Percentiles rank a stretch among this genome's conserved stretches.
These are phyloP conservation scores for Colletotrichum viniferum DNA, from an alignment of 2,329 filamentous ascomycete genomes.

Conservation along the genomic window DNA sequence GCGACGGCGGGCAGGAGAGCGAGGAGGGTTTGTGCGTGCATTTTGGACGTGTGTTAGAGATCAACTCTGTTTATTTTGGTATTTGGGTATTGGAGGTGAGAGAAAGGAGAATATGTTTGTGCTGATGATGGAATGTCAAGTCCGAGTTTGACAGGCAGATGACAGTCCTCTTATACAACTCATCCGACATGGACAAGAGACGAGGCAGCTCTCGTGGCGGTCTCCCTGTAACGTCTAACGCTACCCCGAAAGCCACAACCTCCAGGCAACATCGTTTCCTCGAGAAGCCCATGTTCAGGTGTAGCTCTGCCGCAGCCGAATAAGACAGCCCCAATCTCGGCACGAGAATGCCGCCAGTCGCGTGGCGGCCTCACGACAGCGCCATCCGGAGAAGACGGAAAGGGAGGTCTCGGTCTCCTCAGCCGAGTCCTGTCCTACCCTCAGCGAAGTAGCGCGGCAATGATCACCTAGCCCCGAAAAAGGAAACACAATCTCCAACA, in stretches of 20 bases:
- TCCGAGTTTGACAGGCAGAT: background rate
- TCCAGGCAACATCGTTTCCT: background rate
- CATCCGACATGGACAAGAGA: background rate
- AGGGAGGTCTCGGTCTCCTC: background rate
- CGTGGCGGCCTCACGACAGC: background rate
- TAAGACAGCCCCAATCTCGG: background rate
- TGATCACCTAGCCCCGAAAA: background rate
- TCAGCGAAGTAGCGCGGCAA: background rate
- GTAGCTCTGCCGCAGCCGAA: background rate
- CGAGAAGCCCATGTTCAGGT: background rate
- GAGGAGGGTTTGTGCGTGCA: conserved; percentile 14
- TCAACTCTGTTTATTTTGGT: background rate
- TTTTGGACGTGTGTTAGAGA: background rate
- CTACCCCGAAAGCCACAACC: background rate
- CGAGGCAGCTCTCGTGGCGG: background rate
- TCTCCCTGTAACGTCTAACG: background rate
- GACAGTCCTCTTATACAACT: background rate
- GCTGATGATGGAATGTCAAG: background rate
- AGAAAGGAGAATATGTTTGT: background rate
- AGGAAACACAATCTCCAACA: background rate
- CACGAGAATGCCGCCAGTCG: background rate
- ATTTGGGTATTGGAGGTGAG: background rate
- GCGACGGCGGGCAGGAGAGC: conserved; percentile 12
- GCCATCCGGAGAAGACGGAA: background rate
- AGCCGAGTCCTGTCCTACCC: background rate